A percentile compares a stretch with the other conserved stretches of the same genome.
Evolutionary conservation across 257 asterid species (phyloP).

Genomic region (Leptodermis oblonga): DNA sequence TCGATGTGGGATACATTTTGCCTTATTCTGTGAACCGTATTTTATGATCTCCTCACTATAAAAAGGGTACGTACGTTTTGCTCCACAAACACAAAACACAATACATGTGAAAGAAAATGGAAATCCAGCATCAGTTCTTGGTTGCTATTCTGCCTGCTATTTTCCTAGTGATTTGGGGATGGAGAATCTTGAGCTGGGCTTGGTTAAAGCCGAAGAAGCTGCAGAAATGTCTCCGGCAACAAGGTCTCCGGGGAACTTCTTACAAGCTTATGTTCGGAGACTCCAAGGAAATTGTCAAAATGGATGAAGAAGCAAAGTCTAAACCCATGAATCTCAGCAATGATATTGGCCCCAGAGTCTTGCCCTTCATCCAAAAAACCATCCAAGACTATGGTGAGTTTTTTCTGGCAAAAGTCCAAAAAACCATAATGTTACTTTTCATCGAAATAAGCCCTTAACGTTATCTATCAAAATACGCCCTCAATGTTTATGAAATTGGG

Average conservation of each 20-base stretch:
- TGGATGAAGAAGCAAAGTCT: conserved; percentile 19
- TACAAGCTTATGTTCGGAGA: conserved; percentile 28
- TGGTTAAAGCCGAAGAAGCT: conserved; percentile 30
- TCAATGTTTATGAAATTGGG: too few relatives aligned
- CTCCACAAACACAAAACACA: too few relatives aligned
- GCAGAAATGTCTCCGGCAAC: conserved; percentile 26
- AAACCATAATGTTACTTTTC: too few relatives aligned
- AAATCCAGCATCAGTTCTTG: neutral
- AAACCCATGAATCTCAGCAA: conserved; percentile 23
- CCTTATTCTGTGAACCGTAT: too few relatives aligned
- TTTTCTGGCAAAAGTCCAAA: too few relatives aligned
- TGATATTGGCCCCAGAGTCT: conserved; percentile 20
- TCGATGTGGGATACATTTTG: too few relatives aligned
- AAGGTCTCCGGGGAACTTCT: conserved; percentile 29
- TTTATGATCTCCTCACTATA: too few relatives aligned
- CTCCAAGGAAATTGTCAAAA: conserved; percentile 15
- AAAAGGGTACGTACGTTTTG: too few relatives aligned
- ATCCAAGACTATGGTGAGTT: conserved; percentile 23
- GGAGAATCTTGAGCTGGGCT: conserved; percentile 24
- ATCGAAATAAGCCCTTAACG: too few relatives aligned
- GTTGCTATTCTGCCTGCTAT: neutral
- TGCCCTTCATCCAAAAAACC: conserved; percentile 21
- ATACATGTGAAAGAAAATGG: conserved; percentile 10
- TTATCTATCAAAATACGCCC: too few relatives aligned
- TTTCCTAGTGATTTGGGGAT: conserved; percentile 5